Base-by-base conservation (phyloP, 2,329 filamentous ascomycete species). In the Fusarium buxicola region DNA sequence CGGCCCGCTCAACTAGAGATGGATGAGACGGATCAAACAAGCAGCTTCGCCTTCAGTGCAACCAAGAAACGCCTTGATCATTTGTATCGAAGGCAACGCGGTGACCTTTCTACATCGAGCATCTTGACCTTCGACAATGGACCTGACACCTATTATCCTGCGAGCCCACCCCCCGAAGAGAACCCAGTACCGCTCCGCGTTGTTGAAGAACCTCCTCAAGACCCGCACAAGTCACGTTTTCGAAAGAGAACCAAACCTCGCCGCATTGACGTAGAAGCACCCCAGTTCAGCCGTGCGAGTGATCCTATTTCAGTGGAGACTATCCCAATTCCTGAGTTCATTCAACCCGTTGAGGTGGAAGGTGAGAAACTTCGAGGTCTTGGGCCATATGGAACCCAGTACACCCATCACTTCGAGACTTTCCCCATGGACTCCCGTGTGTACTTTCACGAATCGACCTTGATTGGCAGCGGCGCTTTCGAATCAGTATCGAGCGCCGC, bases 371-470 rank as follows among this genome's bases (percentile, higher is more conserved):
- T 89, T n/a, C 65, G 71, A 10, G 85, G 86, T 1, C 74, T 90
- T 8, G 85, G 83, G 0, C 84, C 85, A 1, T 88, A 86, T 69
- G 87, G 87, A 1, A 86, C 84, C 2, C 79, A 81, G 21, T 89
- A 89, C 69, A 84, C 86, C 0, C 80, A 84, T 30, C 82, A 89
- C 67, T 90, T 90, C 60, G 86, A 89, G 40, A 73, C 86, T 5
- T 87, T 88, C 49, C 86, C 86, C 15, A 74, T 89, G 27, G 81
- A 84, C 34, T 67, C 73, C 7, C 82, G 82, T 4, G 79, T 84
- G 0, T 89, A 82, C 72, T 89, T 89, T 49, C 86, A 89, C 51
- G 79, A 83, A 58, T 82, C 78, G 48, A 89, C 86, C 1, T 71
- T 89, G 25, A 74, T 89, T 39, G 87, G 87, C 8, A 81, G 79